Conservation (phyloP, 1,284 basidiomycete species). For the Microstroma glucosiphilum region DNA sequence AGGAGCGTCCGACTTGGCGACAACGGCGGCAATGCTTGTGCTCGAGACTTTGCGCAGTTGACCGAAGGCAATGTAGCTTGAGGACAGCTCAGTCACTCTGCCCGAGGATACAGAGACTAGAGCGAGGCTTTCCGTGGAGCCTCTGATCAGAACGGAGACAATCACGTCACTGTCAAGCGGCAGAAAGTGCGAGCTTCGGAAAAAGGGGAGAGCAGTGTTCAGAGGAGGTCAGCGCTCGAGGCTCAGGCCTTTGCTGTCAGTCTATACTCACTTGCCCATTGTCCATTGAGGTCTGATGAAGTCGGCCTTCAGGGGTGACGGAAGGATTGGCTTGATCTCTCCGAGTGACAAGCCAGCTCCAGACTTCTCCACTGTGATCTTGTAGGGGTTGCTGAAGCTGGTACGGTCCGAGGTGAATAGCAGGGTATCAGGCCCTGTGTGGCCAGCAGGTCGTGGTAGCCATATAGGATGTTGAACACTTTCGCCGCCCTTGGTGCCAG, state of each 20-base stretch:
- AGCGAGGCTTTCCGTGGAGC: constrained; percentile 20
- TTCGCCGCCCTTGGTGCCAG: constrained; percentile 17
- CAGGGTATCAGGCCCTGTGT: constrained; percentile 55
- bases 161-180: constrained; percentile 24
- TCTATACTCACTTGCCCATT: constrained; percentile 53
- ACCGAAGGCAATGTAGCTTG: constrained; percentile 20
- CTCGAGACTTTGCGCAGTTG: constrained; percentile 16
- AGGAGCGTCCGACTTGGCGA: constrained; percentile 20
- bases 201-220: constrained; percentile 16
- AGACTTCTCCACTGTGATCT: constrained; percentile 50
- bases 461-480: constrained; percentile 55
- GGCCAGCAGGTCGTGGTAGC: constrained; percentile 41
- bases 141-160: constrained; percentile 20
- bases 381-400: constrained; percentile 68
- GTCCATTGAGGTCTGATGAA: constrained; percentile 62
- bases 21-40: constrained; percentile 17
- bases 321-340: constrained; percentile 51
- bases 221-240: neutral
- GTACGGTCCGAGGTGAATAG: constrained; percentile 64
- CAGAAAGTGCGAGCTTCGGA: constrained; percentile 10
- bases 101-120: constrained; percentile 26
- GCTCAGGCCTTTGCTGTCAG: neutral
- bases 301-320: constrained; percentile 57
- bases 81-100: constrained; percentile 18
- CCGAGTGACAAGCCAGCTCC: constrained; percentile 30